Base-by-base conservation (phyloP, 2,329 filamentous ascomycete species). In the Myriangium duriaei region DNA sequence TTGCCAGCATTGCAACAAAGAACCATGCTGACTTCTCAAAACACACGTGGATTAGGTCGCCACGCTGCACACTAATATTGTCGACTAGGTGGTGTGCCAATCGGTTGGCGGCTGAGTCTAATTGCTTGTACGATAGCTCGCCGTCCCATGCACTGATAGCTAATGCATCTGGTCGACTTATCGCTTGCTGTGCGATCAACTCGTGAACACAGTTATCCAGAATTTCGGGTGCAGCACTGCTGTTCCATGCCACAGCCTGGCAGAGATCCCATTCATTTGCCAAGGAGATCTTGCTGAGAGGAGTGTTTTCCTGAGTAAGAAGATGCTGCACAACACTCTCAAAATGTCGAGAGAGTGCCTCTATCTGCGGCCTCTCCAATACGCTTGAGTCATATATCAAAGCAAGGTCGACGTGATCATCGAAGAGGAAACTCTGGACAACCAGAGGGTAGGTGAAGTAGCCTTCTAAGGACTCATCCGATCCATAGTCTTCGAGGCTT, bases 11-110 rank as follows among this genome's bases (percentile, higher is more conserved):
- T 11, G 44, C 51, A 33, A 54, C 45, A 28, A 45, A 44, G 24
- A 42, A 48, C 48, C 48, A 54, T 39, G 37, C 45, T 13, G 47
- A 49, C 34, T 53, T 53, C 30, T 50, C 45, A 19, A 53, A 47
- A 39, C 43, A 51, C 4, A 52, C 18, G 5, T 47, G 42, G 11
- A 53, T 44, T 7, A 47, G 31, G 1, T 39, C 40, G 3, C 42
- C 41, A 7, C 40, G 42, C 6, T 19, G 26, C 5, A 51, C 34
- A 11, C 45, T 43, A n/a, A 40, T n/a, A 9, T 36, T 17, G 21
- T 26, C 21, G 10, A 12, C 12, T 9, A 34, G 16, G 16, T 15
- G 30, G 10, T 34, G 37, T 3, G 49, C 48, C 12, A 50, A 32
- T 17, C 35, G 43, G n/a, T 43, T 37, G 9, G 44, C 26, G 15